phyloP scores from a whole-genome alignment of 192 early-diverging fungal species.

The Linnemannia zychae region DNA sequence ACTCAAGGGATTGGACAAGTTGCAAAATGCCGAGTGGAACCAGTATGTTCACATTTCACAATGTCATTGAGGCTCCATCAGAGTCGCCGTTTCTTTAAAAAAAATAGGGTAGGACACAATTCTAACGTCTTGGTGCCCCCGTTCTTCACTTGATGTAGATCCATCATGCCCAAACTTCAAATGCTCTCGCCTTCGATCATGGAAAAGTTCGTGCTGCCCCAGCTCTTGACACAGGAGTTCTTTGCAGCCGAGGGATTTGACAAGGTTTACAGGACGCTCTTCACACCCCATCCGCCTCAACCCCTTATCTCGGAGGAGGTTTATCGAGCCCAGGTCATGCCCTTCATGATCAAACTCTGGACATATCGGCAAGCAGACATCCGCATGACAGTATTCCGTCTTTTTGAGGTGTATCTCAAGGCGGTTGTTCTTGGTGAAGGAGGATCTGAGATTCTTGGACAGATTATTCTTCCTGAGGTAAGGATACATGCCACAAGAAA shows the following conservation, averaged over 20 bases:
- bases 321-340: conserved; percentile 36
- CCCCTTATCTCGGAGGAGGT: conserved; percentile 41
- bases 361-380: conserved; percentile 52
- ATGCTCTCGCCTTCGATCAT: conserved; percentile 44
- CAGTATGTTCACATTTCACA: conserved; percentile 27
- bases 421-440: conserved; percentile 54
- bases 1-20: conserved; percentile 52
- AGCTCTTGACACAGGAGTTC: conserved; percentile 53
- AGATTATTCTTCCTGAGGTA: conserved; percentile 55
- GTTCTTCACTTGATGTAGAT: neutral
- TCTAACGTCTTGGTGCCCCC: neutral
- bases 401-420: conserved; percentile 54
- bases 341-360: conserved; percentile 56
- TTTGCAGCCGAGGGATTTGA: conserved; percentile 56
- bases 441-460: conserved; percentile 45
- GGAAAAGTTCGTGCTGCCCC: conserved; percentile 52
- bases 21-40: conserved; percentile 44
- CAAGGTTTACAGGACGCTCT: conserved; percentile 41
- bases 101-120: neutral
- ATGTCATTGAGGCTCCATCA: too few relatives aligned
- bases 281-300: conserved; percentile 46
- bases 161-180: conserved; percentile 41
- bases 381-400: conserved; percentile 47
- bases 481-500: neutral
- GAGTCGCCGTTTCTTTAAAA: neutral